These are phyloP conservation scores for Aspergillus pseudoterreus DNA, from an alignment of 2,329 filamentous ascomycete species.

Conservation along the genomic window DNA sequence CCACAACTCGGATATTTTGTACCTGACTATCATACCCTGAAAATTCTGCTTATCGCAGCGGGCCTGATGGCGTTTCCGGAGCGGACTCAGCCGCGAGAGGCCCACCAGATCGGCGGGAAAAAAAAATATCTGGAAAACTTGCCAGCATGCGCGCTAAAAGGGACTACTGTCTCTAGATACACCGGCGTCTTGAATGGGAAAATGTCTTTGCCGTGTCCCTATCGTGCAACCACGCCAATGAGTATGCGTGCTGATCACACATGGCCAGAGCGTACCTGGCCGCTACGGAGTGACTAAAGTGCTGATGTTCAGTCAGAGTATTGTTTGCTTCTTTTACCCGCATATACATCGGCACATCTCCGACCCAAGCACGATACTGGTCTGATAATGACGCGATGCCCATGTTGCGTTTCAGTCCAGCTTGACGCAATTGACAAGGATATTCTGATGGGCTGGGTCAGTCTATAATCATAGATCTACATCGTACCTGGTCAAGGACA, in stretches of 20 bases:
- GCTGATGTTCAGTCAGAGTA: background rate
- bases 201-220: constrained; percentile 4
- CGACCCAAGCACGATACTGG: background rate
- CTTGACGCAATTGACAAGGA: too few species aligned
- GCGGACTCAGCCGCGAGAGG: constrained; percentile 4
- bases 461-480: too few species aligned
- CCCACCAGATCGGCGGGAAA: constrained; percentile 1
- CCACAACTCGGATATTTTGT: background rate
- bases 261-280: background rate
- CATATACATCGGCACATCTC: background rate
- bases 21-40: too few species aligned
- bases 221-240: constrained; percentile 5
- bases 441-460: too few species aligned
- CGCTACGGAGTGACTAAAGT: too few species aligned
- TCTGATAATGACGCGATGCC: background rate
- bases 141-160: background rate
- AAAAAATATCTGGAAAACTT: too few species aligned
- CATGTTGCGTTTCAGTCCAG: too few species aligned
- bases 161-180: background rate
- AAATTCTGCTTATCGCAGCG: constrained; percentile 3
- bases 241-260: background rate
- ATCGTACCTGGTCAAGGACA: too few species aligned
- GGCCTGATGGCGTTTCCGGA: constrained; percentile 1
- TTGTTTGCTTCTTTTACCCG: background rate
- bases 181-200: constrained; percentile 9